Evolutionary conservation across 1,284 basidiomycete genomes (phyloP).

Genomic region (Moesziomyces aphidis): DNA sequence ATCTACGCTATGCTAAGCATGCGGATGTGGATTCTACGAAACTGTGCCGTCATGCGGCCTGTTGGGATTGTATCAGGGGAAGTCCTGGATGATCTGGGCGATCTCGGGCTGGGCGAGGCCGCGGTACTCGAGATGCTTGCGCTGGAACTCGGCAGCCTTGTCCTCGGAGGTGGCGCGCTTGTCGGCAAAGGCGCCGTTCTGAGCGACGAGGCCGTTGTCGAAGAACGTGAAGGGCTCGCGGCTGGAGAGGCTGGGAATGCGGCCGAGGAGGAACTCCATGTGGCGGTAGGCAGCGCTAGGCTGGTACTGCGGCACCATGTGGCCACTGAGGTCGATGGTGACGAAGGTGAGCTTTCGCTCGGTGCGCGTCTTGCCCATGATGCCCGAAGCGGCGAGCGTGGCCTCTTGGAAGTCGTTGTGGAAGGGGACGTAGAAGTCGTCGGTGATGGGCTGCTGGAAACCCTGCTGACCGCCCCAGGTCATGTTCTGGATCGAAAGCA

Average conservation of each 20-base stretch:
- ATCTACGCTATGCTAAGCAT: background rate
- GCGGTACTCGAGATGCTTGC: constrained; percentile 16
- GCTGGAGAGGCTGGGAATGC: constrained; percentile 36
- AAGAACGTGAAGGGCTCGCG: constrained; percentile 26
- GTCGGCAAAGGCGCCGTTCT: constrained; percentile 2
- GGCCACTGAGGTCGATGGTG: constrained; percentile 33
- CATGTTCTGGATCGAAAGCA: constrained; percentile 63
- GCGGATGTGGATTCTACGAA: background rate
- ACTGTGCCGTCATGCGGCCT: too few relatives aligned
- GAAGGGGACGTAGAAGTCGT: constrained; percentile 44
- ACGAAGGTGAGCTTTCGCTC: constrained; percentile 64
- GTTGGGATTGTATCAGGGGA: constrained; percentile 1
- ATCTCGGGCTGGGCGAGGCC: constrained; percentile 26
- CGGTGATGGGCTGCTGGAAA: constrained; percentile 52
- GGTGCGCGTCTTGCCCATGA: constrained; percentile 41
- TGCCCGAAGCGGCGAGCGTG: constrained; percentile 25
- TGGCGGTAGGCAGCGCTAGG: constrained; percentile 54
- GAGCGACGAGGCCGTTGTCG: constrained; percentile 24
- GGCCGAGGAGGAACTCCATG: constrained; percentile 60
- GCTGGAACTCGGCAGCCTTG: constrained; percentile 8
- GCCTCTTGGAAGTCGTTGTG: constrained; percentile 19
- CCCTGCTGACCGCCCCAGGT: constrained; percentile 63
- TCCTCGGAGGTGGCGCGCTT: background rate
- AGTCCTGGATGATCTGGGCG: constrained; percentile 32
- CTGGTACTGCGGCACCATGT: constrained; percentile 63